Evolutionary conservation across 495 filamentous ascomycete species (phyloP).

Genomic region (Neohortaea acidophila): DNA sequence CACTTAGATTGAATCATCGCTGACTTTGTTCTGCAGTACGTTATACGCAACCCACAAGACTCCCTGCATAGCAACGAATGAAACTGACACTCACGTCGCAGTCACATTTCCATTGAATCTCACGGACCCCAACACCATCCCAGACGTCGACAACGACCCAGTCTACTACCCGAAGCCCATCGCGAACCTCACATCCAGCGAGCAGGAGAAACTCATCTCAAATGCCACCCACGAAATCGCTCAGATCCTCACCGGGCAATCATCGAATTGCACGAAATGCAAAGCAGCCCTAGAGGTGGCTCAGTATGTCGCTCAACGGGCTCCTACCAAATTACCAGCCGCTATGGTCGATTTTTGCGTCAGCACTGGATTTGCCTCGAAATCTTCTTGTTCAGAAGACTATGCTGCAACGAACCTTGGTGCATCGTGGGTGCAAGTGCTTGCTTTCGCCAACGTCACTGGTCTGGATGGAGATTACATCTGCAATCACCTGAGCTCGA

Average conservation of each 20-base stretch:
- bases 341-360: conserved; percentile 39
- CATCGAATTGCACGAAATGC: conserved; percentile 38
- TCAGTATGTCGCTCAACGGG: conserved; percentile 34
- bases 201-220: conserved; percentile 31
- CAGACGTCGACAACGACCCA: conserved; percentile 34
- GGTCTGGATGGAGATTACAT: conserved; percentile 45
- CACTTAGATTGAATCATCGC: too few species aligned
- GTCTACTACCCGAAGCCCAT: conserved; percentile 33
- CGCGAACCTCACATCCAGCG: conserved; percentile 28
- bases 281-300: conserved; percentile 35
- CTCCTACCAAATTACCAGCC: conserved; percentile 34
- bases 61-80: too few species aligned
- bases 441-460: conserved; percentile 38
- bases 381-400: conserved; percentile 31
- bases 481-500: conserved; percentile 35
- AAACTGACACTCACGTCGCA: too few species aligned
- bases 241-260: conserved; percentile 30
- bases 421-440: conserved; percentile 42
- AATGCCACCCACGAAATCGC: conserved; percentile 30
- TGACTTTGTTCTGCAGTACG: too few species aligned
- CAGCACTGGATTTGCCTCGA: conserved; percentile 29
- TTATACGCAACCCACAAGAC: too few species aligned
- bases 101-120: conserved; percentile 42
- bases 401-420: conserved; percentile 36
- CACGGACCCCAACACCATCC: conserved; percentile 39